phyloP scores from a whole-genome alignment of 225 moss, liverwort and hornwort genomes.

The Sphagnum contortum region DNA sequence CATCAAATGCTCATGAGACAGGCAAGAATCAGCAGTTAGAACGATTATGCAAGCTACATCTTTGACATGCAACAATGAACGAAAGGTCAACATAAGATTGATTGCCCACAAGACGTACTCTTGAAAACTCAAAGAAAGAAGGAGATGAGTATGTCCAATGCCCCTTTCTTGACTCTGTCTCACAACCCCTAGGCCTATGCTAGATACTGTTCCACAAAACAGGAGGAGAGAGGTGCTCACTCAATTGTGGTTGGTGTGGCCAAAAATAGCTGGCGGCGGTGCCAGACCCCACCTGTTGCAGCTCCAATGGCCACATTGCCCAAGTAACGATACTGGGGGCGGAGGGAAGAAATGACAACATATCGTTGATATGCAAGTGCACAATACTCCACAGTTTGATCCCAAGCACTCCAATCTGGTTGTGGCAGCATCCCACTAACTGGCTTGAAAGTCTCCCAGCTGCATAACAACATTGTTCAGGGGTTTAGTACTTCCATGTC shows the following conservation, averaged over 20 bases:
- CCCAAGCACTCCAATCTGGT: slow-evolving; percentile 99
- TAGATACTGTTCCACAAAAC: too few relatives aligned
- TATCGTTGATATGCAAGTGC: slow-evolving; percentile 90
- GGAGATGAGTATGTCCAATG: too few relatives aligned
- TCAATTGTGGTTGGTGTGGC: slow-evolving; percentile 96
- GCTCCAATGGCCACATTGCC: slow-evolving; percentile 92
- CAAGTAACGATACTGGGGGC: slow-evolving; percentile 87
- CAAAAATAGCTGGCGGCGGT: slow-evolving; percentile 90
- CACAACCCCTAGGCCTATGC: too few relatives aligned
- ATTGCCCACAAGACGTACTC: too few relatives aligned
- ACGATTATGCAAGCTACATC: too few relatives aligned
- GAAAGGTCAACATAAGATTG: too few relatives aligned
- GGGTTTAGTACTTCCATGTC: too few relatives aligned
- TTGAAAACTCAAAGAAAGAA: too few relatives aligned
- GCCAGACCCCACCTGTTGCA: slow-evolving; percentile 99
- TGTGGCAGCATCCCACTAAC: slow-evolving; percentile 94
- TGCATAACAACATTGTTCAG: slow-evolving; percentile 15
- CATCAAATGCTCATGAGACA: too few relatives aligned
- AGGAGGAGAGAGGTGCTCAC: slow-evolving; percentile 27
- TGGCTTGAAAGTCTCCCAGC: slow-evolving; percentile 93
- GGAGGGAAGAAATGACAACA: slow-evolving; percentile 77
- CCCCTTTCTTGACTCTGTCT: too few relatives aligned
- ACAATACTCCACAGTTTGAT: slow-evolving; percentile 94
- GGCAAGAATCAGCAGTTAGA: too few relatives aligned
- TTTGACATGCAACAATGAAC: too few relatives aligned